Base-by-base conservation (phyloP, 1,284 basidiomycete species). In the Abortiporus biennis region DNA sequence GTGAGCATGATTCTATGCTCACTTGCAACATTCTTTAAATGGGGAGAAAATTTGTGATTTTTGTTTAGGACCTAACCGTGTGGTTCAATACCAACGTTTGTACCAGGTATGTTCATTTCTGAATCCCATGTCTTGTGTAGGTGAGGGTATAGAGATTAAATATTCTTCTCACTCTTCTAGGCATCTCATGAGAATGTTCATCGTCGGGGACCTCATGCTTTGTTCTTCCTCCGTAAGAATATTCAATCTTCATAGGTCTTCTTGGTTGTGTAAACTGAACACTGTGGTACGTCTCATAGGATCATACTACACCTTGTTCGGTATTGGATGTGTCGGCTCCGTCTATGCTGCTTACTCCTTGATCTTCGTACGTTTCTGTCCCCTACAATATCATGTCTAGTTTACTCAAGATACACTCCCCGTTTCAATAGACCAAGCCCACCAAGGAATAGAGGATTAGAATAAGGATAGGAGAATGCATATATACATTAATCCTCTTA, bases 21-120 rank as follows among this genome's bases (percentile, higher is more conserved):
- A 42, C 13, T 15, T 29, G 24, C 31, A 24, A 40, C 13, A 6
- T 13, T 39, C 16, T 5, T 20, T 6, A 9, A n/a, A 33, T 43
- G 22, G 24, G 40, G 23, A 29, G 16, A 23, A 32, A 16, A n/a
- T 38, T 12, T 25, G 32, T 16, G 20, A 41, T 46, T 49, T 36
- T 24, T 49, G 42, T 53, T 32, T 54, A 84, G 85, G 71, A 48
- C 78, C 76, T 48, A 85, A 88, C 69, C 60, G 56, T 44, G 71
- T 85, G 48, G 58, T 75, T 38, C 74, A 81, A 64, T 78, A 63
- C 58, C 85, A 88, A 65, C 75, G 65, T 64, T 47, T 58, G 44
- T 71, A 76, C 59, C 85, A 88, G 71, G 85, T 85, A 64, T 54
- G 48, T 50, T 16, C 19, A 37, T 13, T 27, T 29, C 19, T 4